Evolutionary conservation across 306 rosid genomes (phyloP).

Genomic region (Senna siamea): DNA sequence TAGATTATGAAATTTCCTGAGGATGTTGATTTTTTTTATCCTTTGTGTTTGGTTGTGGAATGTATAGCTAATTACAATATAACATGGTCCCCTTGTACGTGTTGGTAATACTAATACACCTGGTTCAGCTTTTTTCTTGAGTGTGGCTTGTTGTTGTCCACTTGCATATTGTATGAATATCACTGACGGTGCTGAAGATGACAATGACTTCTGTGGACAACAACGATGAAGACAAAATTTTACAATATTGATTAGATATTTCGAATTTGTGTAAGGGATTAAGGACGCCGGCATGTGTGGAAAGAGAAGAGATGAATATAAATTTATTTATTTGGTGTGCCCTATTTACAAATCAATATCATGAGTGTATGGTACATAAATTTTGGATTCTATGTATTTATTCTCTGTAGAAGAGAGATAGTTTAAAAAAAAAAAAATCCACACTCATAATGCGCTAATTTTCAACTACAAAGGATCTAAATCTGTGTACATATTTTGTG

Average conservation of each 20-base stretch:
- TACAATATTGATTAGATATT: constrained; percentile 24
- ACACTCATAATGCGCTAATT: too few species aligned
- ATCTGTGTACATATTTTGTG: too few species aligned
- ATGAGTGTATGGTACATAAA: too few species aligned
- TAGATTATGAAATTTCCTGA: background rate
- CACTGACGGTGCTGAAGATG: constrained; percentile 22
- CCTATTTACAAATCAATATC: too few species aligned
- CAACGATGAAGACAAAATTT: constrained; percentile 47
- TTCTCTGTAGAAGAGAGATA: too few species aligned
- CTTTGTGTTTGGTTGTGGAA: background rate
- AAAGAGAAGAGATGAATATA: too few species aligned
- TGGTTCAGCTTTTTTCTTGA: constrained; percentile 12
- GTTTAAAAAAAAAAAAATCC: too few species aligned
- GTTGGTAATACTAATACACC: constrained; percentile 12
- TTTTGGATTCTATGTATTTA: too few species aligned
- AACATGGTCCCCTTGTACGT: background rate
- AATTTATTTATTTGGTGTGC: too few species aligned
- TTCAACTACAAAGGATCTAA: too few species aligned
- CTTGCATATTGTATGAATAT: constrained; percentile 19
- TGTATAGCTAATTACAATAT: background rate
- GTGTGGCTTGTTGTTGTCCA: constrained; percentile 52
- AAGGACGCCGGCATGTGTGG: too few species aligned
- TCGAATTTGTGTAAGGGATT: too few species aligned
- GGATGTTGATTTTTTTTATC: background rate
- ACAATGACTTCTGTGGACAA: constrained; percentile 41